Conservation (phyloP, 2,329 filamentous ascomycete species). For the Blumeriella jaapii region DNA sequence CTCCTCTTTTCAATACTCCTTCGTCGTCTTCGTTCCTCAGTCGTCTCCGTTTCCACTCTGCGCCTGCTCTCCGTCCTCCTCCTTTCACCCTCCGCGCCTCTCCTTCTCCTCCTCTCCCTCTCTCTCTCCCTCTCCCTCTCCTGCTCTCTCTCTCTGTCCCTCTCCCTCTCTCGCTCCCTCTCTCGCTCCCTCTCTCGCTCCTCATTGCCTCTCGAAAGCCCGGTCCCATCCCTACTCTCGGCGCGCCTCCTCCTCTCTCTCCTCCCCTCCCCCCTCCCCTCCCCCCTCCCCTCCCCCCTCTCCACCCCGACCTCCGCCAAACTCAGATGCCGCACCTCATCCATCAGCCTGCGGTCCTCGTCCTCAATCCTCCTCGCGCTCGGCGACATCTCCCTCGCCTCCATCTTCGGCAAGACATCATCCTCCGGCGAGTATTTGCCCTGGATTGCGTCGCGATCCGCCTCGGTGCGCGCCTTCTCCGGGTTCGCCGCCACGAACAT, state of each 20-base stretch:
- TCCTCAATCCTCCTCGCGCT: constrained; percentile 42
- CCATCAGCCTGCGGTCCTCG: constrained; percentile 24
- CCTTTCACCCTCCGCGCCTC: constrained; percentile 25
- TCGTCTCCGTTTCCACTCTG: constrained; percentile 12
- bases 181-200: constrained; percentile 20
- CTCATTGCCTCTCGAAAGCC: constrained; percentile 9
- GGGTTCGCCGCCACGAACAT: constrained; percentile 79
- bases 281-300: constrained; percentile 18
- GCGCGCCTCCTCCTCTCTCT: constrained; percentile 18
- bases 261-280: constrained; percentile 22
- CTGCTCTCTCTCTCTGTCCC: too few relatives aligned
- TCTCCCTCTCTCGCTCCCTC: constrained; percentile 17
- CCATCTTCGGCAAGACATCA: constrained; percentile 57
- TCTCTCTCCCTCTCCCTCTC: constrained; percentile 23
- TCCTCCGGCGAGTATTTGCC: constrained; percentile 73
- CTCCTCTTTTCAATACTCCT: constrained; percentile 22
- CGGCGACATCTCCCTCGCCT: constrained; percentile 37
- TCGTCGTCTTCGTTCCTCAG: constrained; percentile 19
- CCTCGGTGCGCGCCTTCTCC: constrained; percentile 52
- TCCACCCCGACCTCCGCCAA: constrained; percentile 53
- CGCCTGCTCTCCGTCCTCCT: constrained; percentile 18
- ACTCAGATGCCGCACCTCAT: constrained; percentile 24
- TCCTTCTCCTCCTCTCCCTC: constrained; percentile 25
- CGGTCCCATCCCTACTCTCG: constrained; percentile 27
- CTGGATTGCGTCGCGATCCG: constrained; percentile 67